Conservation (phyloP, 163 green algal species). For the Volvox carteri region DNA sequence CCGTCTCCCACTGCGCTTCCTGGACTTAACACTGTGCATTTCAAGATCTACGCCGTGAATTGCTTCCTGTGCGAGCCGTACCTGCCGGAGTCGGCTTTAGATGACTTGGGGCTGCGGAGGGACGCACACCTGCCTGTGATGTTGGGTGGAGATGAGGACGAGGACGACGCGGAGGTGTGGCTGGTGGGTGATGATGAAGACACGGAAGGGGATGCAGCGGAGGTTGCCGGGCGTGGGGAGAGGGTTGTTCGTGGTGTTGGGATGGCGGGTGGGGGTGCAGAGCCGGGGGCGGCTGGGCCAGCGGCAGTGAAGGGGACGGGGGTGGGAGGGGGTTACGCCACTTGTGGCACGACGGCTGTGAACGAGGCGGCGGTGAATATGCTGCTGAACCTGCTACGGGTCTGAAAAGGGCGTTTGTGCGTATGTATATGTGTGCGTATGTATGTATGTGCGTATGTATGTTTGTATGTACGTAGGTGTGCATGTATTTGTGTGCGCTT, state of each 20-base stretch:
- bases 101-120: conserved; percentile 2
- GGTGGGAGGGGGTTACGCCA: too few relatives aligned
- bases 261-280: background rate
- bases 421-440: too few relatives aligned
- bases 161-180: conserved; percentile 11
- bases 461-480: too few relatives aligned
- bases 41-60: conserved; percentile 7
- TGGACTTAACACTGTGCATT: background rate
- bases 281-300: too few relatives aligned
- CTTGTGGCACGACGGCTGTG: background rate
- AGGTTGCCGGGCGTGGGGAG: background rate
- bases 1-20: background rate
- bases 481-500: background rate
- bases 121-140: background rate
- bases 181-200: background rate
- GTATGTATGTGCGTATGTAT: too few relatives aligned
- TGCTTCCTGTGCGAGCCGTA: conserved; percentile 17
- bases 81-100: background rate
- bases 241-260: background rate
- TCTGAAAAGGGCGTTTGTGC: too few relatives aligned
- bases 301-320: background rate
- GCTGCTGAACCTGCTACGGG: background rate
- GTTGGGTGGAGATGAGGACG: background rate
- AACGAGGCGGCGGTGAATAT: background rate
- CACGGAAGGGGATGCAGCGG: too few relatives aligned